Evolutionary conservation across 1,284 basidiomycete genomes (phyloP), one percentile per base, ranked within the genome.

Genomic region (Coniferiporia weirii): DNA sequence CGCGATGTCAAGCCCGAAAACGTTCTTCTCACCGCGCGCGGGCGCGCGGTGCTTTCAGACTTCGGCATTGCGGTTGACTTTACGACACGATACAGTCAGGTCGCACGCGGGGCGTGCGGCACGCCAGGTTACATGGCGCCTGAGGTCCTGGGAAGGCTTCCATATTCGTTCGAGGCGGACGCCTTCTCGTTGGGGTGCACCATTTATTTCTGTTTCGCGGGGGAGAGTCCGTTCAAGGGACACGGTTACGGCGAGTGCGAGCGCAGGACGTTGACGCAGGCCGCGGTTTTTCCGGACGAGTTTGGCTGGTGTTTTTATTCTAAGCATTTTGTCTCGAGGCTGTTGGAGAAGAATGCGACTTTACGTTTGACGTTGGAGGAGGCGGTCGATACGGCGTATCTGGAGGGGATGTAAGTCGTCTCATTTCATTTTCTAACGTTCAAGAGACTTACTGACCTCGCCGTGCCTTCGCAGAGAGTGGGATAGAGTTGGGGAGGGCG

Each of bases 1-100:
- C 76, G 83, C 32, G 83, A 85, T 66, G 81, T 85, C 68, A 84
- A 85, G 67, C 83, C 83, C 34, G 81, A 82, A 71, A 85, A 85
- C 66, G 83, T 84, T 55, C 71, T 85, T 12, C 71, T 81, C 50
- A 78, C 80, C 66, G 71, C 71, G 54, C 71, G 68, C 65, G 67
- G 69, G 43, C 20, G 79, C 64, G 78, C 81, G 71, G 84, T 84
- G 70, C 78, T 85, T 32, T 82, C 82, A 32, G 83, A 85, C 69
- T 85, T 84, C 67, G 83, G 83, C 48, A 71, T 84, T 15, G 82
- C 83, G 3, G 80, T 83, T n/a, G n/a, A n/a, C n/a, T n/a, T n/a
- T n/a, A n/a, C n/a, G n/a, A n/a, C n/a, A n/a, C n/a, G n/a, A n/a
- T n/a, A n/a, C n/a, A n/a, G n/a, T n/a, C n/a, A n/a, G n/a, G n/a